These are phyloP conservation scores for Diaporthe aspalathi DNA, from an alignment of 2,329 filamentous ascomycete species.

Conservation along the genomic window DNA sequence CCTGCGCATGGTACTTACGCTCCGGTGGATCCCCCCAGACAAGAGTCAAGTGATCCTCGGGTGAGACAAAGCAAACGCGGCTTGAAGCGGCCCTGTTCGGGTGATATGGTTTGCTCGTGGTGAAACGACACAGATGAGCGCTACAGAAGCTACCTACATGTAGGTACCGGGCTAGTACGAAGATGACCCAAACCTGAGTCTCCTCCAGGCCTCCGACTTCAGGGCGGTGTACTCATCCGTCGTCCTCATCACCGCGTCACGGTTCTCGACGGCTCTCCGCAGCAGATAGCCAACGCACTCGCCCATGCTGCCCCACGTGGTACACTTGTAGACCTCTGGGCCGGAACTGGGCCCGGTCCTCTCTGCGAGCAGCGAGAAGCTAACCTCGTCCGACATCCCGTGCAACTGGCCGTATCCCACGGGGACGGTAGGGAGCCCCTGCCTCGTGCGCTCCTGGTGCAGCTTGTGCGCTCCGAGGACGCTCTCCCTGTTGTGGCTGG, in stretches of 20 bases:
- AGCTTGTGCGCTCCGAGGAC: conserved; percentile 57
- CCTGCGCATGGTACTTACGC: neutral
- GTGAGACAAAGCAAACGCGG: neutral
- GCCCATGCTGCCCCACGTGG: conserved; percentile 53
- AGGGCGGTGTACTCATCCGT: conserved; percentile 46
- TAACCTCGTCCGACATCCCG: conserved; percentile 69
- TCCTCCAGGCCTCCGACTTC: conserved; percentile 39
- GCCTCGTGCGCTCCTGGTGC: conserved; percentile 54
- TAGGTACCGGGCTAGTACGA: conserved; percentile 1
- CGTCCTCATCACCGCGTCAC: conserved; percentile 48
- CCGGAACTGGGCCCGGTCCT: conserved; percentile 44
- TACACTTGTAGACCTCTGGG: conserved; percentile 54
- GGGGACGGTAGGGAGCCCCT: conserved; percentile 47
- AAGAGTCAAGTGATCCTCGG: neutral
- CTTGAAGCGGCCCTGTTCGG: neutral
- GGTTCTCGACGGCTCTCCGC: conserved; percentile 53
- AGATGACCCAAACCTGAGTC: conserved; percentile 30
- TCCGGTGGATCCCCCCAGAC: too few relatives aligned
- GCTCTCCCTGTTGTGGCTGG: conserved; percentile 62
- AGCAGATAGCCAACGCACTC: conserved; percentile 54
- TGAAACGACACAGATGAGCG: neutral
- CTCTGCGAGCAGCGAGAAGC: conserved; percentile 58
- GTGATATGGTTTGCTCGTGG: neutral
- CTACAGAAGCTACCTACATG: neutral
- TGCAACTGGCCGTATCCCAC: conserved; percentile 65